These are phyloP conservation scores for Moniliophthora roreri DNA, from an alignment of 1,284 basidiomycete species.

Conservation along the genomic window DNA sequence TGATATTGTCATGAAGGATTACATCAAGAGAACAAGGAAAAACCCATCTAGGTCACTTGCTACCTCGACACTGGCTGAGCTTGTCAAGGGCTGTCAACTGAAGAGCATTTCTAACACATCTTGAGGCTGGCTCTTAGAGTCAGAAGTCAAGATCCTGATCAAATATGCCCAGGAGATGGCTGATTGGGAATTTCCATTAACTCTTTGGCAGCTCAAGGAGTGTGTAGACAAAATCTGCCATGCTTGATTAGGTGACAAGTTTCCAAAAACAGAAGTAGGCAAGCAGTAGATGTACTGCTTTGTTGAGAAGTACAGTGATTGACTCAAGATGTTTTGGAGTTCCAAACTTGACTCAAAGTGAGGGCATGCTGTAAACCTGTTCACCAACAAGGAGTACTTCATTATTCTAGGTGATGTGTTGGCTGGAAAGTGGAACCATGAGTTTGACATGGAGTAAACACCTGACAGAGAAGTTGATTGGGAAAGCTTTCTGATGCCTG, in stretches of 20 bases:
- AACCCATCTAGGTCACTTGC: neutral
- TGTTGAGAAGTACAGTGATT: neutral
- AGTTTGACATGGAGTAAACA: neutral
- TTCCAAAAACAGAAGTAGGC: neutral
- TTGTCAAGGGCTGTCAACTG: neutral
- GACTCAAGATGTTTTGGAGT: neutral
- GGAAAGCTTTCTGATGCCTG: neutral
- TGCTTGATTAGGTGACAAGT: neutral
- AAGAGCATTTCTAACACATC: neutral
- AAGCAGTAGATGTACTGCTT: neutral
- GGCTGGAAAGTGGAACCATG: neutral
- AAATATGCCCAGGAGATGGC: neutral
- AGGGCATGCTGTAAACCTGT: neutral
- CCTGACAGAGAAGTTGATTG: neutral
- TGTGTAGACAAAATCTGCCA: neutral
- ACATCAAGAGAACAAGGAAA: neutral
- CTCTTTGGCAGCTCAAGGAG: neutral
- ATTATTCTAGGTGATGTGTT: neutral
- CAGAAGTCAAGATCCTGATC: neutral
- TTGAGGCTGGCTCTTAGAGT: neutral
- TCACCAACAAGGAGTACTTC: neutral
- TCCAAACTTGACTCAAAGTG: neutral
- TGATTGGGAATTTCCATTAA: neutral
- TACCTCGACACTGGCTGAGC: neutral
- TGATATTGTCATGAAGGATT: neutral